Percentiles rank a stretch among this genome's conserved stretches.
Conservation (phyloP, 2,329 filamentous ascomycete species). For the Microdochium paspali region DNA sequence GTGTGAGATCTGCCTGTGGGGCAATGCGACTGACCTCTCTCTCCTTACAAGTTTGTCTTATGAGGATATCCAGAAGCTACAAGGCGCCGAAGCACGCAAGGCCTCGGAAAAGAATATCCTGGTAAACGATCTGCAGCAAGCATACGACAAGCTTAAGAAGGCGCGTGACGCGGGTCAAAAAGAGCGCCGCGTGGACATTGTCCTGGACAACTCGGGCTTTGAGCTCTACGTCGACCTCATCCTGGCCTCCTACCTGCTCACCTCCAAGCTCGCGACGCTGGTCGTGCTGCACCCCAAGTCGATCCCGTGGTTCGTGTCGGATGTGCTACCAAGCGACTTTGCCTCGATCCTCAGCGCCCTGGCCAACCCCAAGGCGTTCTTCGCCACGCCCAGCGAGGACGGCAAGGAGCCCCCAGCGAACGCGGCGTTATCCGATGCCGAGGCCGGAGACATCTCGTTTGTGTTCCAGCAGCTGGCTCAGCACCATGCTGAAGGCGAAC, state of each 20-base stretch:
- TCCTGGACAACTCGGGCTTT: conserved; percentile 95
- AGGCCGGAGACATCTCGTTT: conserved; percentile 59
- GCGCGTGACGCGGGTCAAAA: conserved; percentile 53
- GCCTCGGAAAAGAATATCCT: conserved; percentile 85
- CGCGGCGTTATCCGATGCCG: conserved; percentile 54
- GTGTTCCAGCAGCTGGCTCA: conserved; percentile 74
- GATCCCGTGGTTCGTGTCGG: conserved; percentile 97
- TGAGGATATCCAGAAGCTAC: conserved; percentile 93
- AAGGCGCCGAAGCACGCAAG: conserved; percentile 81
- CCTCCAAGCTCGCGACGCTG: conserved; percentile 73
- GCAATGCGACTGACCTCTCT: conserved; percentile 90
- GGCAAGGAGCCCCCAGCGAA: conserved; percentile 45
- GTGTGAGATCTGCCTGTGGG: conserved; percentile 95
- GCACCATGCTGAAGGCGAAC: conserved; percentile 73
- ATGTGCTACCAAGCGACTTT: conserved; percentile 84
- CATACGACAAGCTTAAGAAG: conserved; percentile 59
- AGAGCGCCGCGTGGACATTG: conserved; percentile 79
- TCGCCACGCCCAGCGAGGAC: conserved; percentile 64
- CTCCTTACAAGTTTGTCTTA: conserved; percentile 84
- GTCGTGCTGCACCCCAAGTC: conserved; percentile 88
- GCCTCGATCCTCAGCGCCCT: conserved; percentile 71
- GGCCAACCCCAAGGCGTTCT: conserved; percentile 69
- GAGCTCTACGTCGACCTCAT: conserved; percentile 94
- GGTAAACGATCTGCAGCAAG: conserved; percentile 69
- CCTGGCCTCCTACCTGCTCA: conserved; percentile 80